phyloP scores from a whole-genome alignment of 306 rosid genomes.

The Pueraria montana region DNA sequence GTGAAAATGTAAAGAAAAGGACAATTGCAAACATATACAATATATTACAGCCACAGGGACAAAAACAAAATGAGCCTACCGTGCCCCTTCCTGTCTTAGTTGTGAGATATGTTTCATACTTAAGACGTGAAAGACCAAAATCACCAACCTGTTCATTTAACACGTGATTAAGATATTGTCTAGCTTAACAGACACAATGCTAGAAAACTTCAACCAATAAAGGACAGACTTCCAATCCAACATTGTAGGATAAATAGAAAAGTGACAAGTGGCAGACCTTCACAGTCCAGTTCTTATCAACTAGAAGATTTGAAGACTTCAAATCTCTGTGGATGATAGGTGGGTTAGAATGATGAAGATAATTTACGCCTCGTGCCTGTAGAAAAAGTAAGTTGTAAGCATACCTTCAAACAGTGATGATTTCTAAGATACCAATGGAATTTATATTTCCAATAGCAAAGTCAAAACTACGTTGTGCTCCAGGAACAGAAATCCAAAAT shows the following conservation, averaged over 20 bases:
- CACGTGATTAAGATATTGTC: conserved; percentile 38
- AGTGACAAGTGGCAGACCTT: conserved; percentile 67
- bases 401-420: conserved; percentile 24
- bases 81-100: conserved; percentile 99
- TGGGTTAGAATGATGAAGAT: conserved; percentile 95
- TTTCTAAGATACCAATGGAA: conserved; percentile 1
- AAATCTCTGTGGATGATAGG: conserved; percentile 98
- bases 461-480: neutral
- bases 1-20: conserved; percentile 10
- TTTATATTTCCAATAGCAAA: conserved; percentile 18
- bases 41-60: neutral
- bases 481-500: conserved; percentile 20
- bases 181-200: conserved; percentile 23
- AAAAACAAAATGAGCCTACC: conserved; percentile 54
- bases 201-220: conserved; percentile 21
- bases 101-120: conserved; percentile 89
- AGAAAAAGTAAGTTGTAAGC: conserved; percentile 45
- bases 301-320: conserved; percentile 95
- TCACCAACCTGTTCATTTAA: conserved; percentile 83
- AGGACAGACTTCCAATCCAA: conserved; percentile 28
- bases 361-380: conserved; percentile 93
- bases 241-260: conserved; percentile 33
- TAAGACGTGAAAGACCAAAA: conserved; percentile 98
- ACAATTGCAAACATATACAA: conserved; percentile 37
- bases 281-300: conserved; percentile 95